Conservation (phyloP, 2,329 filamentous ascomycete genomes). For the Paramyrothecium roridum region DNA sequence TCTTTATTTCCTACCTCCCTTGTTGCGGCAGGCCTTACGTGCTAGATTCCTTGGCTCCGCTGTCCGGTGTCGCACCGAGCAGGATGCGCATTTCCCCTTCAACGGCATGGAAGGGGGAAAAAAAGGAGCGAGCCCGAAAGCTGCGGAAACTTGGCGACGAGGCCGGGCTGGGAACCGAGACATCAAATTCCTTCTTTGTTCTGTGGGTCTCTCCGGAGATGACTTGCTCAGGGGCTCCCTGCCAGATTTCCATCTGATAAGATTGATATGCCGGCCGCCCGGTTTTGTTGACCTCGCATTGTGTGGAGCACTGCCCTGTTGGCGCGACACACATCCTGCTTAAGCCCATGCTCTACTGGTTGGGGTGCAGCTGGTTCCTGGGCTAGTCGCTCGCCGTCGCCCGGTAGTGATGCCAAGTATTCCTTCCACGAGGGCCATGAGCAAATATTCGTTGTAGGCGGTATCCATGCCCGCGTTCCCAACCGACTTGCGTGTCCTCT, state of each 20-base stretch:
- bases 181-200: neutral
- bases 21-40: no score
- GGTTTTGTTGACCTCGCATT: neutral
- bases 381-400: no score
- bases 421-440: no score
- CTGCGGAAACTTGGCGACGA: no score
- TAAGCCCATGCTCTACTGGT: no score
- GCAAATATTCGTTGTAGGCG: no score
- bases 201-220: neutral
- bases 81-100: neutral
- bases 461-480: no score
- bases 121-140: no score
- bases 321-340: no score
- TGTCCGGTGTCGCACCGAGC: neutral
- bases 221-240: neutral
- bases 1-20: neutral
- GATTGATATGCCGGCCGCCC: neutral
- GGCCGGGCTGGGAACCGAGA: neutral
- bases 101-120: neutral
- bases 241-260: constrained; percentile 1
- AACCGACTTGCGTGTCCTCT: no score
- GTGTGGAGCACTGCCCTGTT: neutral
- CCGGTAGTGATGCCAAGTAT: no score
- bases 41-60: neutral
- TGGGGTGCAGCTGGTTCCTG: no score